Percentiles rank a stretch among this genome's conserved stretches.
These are phyloP conservation scores for Colletotrichum abscissum DNA, from an alignment of 2,329 filamentous ascomycete genomes.

Conservation along the genomic window DNA sequence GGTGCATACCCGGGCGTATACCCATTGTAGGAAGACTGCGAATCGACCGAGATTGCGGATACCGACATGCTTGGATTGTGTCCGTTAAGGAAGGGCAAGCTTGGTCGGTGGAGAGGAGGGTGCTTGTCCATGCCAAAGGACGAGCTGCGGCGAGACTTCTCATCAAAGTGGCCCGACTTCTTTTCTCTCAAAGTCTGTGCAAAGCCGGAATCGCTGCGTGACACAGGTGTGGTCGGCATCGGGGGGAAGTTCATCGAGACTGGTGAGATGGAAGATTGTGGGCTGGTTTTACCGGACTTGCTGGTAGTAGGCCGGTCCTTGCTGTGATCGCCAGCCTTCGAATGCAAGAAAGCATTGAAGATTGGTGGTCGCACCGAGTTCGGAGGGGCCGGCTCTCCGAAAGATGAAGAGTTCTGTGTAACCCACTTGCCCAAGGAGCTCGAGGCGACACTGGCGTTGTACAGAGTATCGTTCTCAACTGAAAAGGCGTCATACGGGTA, in stretches of 20 bases:
- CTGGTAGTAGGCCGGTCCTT: slow-evolving; percentile 84
- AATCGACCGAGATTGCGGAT: slow-evolving; percentile 70
- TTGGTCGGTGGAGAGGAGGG: slow-evolving; percentile 74
- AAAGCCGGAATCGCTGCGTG: slow-evolving; percentile 91
- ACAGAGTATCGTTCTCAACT: slow-evolving; percentile 85
- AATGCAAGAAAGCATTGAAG: slow-evolving; percentile 91
- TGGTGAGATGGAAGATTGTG: slow-evolving; percentile 77
- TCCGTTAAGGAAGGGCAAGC: slow-evolving; percentile 77
- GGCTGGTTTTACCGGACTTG: slow-evolving; percentile 70
- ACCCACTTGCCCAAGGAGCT: slow-evolving; percentile 88
- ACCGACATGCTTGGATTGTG: slow-evolving; percentile 70
- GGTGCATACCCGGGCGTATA: slow-evolving; percentile 76
- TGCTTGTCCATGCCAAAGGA: slow-evolving; percentile 86
- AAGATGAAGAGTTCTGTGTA: slow-evolving; percentile 88
- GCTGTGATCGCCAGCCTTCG: slow-evolving; percentile 70
- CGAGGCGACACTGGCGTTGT: slow-evolving; percentile 75
- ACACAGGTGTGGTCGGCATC: slow-evolving; percentile 81
- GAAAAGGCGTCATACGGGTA: slow-evolving; percentile 92
- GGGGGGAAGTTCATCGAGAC: slow-evolving; percentile 82
- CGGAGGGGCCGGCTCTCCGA: slow-evolving; percentile 73
- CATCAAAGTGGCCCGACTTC: slow-evolving; percentile 91
- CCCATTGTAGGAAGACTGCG: slow-evolving; percentile 76
- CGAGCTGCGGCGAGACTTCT: slow-evolving; percentile 86
- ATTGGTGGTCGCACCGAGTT: slow-evolving; percentile 71
- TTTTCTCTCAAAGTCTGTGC: slow-evolving; percentile 92